Evolutionary conservation across 441 rosid species (phyloP).

Genomic region (Corymbia citriodora): DNA sequence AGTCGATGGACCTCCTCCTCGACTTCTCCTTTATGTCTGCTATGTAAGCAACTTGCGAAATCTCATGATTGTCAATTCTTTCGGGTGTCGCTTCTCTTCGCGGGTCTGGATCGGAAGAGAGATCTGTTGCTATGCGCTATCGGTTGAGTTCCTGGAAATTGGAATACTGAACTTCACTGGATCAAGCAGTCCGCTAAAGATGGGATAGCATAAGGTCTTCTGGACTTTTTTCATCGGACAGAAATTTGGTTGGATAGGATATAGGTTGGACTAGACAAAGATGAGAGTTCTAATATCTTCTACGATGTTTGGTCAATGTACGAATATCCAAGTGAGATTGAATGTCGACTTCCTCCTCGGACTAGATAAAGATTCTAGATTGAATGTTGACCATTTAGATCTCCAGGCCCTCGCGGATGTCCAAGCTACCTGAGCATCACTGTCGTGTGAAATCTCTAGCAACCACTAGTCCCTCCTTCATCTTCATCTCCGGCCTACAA

Average conservation of each 20-base stretch:
- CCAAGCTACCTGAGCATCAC: neutral
- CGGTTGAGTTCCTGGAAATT: neutral
- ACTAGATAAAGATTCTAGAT: accelerated
- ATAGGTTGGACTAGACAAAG: neutral
- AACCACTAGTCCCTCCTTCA: neutral
- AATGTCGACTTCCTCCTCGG: neutral
- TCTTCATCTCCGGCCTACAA: neutral
- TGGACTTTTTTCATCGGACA: neutral
- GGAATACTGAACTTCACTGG: neutral
- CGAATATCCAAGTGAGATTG: neutral
- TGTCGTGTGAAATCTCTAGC: neutral
- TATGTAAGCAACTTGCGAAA: too few relatives aligned
- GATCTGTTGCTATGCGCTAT: neutral
- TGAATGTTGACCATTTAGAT: neutral
- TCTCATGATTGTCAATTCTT: too few relatives aligned
- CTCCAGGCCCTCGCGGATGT: accelerated
- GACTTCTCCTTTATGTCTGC: too few relatives aligned
- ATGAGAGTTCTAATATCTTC: neutral
- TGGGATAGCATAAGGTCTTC: neutral
- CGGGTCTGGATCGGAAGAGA: neutral
- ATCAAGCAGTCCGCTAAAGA: neutral
- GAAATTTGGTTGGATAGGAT: neutral
- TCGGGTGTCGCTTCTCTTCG: neutral
- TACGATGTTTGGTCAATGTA: neutral
- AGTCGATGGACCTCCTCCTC: too few relatives aligned